These are phyloP conservation scores for Yamadazyma sp. DNA, from an alignment of 1,139 yeast genomes.

Conservation along the genomic window DNA sequence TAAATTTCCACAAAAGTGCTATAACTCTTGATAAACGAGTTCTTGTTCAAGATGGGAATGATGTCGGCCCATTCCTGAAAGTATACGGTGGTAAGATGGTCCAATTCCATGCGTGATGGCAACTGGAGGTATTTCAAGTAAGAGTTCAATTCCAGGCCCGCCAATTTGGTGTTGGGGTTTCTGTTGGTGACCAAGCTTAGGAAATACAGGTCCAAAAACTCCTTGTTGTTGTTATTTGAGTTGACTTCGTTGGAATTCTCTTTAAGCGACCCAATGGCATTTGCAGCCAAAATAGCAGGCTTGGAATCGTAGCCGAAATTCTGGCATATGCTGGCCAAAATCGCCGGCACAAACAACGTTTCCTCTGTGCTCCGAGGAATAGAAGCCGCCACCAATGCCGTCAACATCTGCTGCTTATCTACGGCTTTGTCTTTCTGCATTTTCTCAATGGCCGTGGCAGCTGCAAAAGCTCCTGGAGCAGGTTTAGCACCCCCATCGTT, in stretches of 20 bases:
- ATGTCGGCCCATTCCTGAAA: slow-evolving; percentile 79
- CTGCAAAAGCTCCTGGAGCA: slow-evolving; percentile 76
- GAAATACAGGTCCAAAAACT: slow-evolving; percentile 15
- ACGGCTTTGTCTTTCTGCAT: slow-evolving; percentile 40
- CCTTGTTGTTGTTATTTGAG: slow-evolving; percentile 9
- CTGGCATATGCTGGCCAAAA: slow-evolving; percentile 66
- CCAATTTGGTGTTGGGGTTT: slow-evolving; percentile 25
- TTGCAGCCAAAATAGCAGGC: slow-evolving; percentile 66
- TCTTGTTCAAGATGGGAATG: slow-evolving; percentile 68
- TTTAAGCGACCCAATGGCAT: slow-evolving; percentile 66
- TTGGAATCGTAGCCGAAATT: slow-evolving; percentile 69
- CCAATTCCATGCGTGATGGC: slow-evolving; percentile 58
- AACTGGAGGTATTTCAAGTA: slow-evolving; percentile 47
- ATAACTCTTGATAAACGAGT: slow-evolving; percentile 61
- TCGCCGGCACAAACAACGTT: slow-evolving; percentile 68
- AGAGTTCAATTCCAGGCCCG: slow-evolving; percentile 35
- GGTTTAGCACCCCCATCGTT: slow-evolving; percentile 58
- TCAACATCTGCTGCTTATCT: slow-evolving; percentile 52
- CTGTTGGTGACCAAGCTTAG: slow-evolving; percentile 30
- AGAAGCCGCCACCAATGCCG: slow-evolving; percentile 68
- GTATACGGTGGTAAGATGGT: slow-evolving; percentile 56
- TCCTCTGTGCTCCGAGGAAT: slow-evolving; percentile 79
- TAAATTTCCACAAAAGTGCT: slow-evolving; percentile 43
- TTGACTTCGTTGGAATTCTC: slow-evolving; percentile 33
- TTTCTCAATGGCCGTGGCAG: slow-evolving; percentile 66